phyloP scores from a whole-genome alignment of 192 early-diverging fungal species.

The Umbelopsis isabellina region DNA sequence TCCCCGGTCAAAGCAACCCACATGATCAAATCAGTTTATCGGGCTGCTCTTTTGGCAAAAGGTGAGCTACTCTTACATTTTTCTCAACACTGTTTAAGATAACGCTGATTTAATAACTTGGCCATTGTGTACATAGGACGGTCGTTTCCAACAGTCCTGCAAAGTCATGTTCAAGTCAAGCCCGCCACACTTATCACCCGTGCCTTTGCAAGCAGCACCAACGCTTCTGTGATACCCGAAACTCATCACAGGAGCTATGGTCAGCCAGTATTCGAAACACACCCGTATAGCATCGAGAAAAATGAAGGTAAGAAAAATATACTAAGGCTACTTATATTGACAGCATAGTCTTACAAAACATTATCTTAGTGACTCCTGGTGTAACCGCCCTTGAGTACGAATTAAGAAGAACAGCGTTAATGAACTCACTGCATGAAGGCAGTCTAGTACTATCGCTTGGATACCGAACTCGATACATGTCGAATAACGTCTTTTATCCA shows the following conservation, averaged over 20 bases:
- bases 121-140: background rate
- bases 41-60: slow-evolving; percentile 1
- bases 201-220: background rate
- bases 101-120: background rate
- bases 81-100: background rate
- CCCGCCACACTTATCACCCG: background rate
- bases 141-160: slow-evolving; percentile 1
- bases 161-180: background rate
- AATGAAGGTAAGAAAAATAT: slow-evolving; percentile 58
- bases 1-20: background rate
- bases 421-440: slow-evolving; percentile 63
- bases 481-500: slow-evolving; percentile 92
- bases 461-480: slow-evolving; percentile 79
- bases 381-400: slow-evolving; percentile 79
- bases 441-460: slow-evolving; percentile 74
- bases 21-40: slow-evolving; percentile 8
- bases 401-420: slow-evolving; percentile 65
- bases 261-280: slow-evolving; percentile 82
- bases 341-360: slow-evolving; percentile 4
- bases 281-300: slow-evolving; percentile 79
- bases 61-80: background rate
- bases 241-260: slow-evolving; percentile 52
- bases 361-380: slow-evolving; percentile 74
- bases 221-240: slow-evolving; percentile 25
- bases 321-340: background rate